Evolutionary conservation across 2,329 filamentous ascomycete genomes (phyloP).

Genomic region (Didymella glomerata): DNA sequence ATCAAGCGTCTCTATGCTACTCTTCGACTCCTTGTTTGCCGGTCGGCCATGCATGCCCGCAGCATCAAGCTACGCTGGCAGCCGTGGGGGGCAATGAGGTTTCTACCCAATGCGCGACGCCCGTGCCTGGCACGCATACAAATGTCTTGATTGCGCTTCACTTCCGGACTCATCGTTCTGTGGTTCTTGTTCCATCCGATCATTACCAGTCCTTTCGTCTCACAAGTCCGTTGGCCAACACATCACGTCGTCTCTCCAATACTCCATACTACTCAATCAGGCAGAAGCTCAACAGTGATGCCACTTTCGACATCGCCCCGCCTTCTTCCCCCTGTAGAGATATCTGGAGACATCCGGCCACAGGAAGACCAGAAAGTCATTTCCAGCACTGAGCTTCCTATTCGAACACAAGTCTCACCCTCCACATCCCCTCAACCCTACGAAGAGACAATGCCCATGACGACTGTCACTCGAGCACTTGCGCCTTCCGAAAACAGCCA

Average conservation of each 20-base stretch:
- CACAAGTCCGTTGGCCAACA: slow-evolving; percentile 43
- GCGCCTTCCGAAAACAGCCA: slow-evolving; percentile 13
- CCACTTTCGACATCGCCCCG: slow-evolving; percentile 41
- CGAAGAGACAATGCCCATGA: slow-evolving; percentile 25
- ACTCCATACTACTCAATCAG: slow-evolving; percentile 24
- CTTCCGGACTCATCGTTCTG: slow-evolving; percentile 32
- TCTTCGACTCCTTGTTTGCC: slow-evolving; percentile 37
- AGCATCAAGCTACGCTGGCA: slow-evolving; percentile 45
- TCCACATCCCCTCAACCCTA: slow-evolving; percentile 24
- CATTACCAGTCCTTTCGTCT: slow-evolving; percentile 38
- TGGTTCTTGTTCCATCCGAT: slow-evolving; percentile 22
- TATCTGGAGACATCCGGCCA: slow-evolving; percentile 29
- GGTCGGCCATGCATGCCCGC: slow-evolving; percentile 18
- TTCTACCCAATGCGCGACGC: slow-evolving; percentile 34
- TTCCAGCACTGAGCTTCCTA: slow-evolving; percentile 30
- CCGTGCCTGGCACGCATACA: slow-evolving; percentile 35
- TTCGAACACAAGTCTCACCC: slow-evolving; percentile 26
- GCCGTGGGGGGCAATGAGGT: slow-evolving; percentile 45
- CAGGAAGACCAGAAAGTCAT: slow-evolving; percentile 27
- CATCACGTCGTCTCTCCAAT: slow-evolving; percentile 28
- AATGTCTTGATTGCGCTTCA: slow-evolving; percentile 47
- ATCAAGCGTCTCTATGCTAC: slow-evolving; percentile 24
- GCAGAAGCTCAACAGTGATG: slow-evolving; percentile 42
- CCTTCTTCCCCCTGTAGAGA: slow-evolving; percentile 32
- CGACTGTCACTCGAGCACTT: slow-evolving; percentile 25